A percentile compares a stretch with the other conserved stretches of the same genome.
Conservation (phyloP, 495 filamentous ascomycete genomes). For the Aspergillus baeticus region DNA sequence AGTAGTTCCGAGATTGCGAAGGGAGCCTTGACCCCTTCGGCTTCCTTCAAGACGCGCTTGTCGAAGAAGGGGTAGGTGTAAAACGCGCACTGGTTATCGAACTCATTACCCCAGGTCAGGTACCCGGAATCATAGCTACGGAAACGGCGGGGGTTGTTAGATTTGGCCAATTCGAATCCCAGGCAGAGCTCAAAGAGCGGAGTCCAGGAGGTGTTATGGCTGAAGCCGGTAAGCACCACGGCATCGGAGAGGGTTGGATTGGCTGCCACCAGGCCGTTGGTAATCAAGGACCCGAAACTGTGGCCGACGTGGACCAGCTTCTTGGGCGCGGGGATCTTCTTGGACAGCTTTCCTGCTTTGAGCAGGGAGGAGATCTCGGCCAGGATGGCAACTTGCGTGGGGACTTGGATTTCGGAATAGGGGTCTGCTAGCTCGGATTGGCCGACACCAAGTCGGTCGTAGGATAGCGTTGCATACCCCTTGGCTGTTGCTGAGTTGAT, state of each 20-base stretch:
- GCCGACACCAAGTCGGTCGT: slow-evolving; percentile 59
- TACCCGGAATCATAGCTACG: slow-evolving; percentile 42
- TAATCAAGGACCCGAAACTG: slow-evolving; percentile 44
- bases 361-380: slow-evolving; percentile 45
- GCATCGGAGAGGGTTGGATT: slow-evolving; percentile 55
- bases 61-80: slow-evolving; percentile 48
- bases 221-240: slow-evolving; percentile 58
- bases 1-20: slow-evolving; percentile 50
- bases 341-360: slow-evolving; percentile 39
- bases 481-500: slow-evolving; percentile 49
- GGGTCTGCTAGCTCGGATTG: slow-evolving; percentile 55
- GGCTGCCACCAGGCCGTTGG: slow-evolving; percentile 40
- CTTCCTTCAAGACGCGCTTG: slow-evolving; percentile 33
- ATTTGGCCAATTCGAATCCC: slow-evolving; percentile 47
- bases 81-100: slow-evolving; percentile 43
- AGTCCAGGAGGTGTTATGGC: slow-evolving; percentile 34
- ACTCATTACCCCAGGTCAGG: slow-evolving; percentile 38
- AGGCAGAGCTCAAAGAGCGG: slow-evolving; percentile 37
- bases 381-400: slow-evolving; percentile 51
- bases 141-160: slow-evolving; percentile 40
- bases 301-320: slow-evolving; percentile 58
- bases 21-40: slow-evolving; percentile 48
- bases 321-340: slow-evolving; percentile 30
- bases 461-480: slow-evolving; percentile 53
- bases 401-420: slow-evolving; percentile 50